A percentile compares a stretch with the other conserved stretches of the same genome.
Conservation (phyloP, 1,139 yeast genomes). For the Candida tetrigidarum region DNA sequence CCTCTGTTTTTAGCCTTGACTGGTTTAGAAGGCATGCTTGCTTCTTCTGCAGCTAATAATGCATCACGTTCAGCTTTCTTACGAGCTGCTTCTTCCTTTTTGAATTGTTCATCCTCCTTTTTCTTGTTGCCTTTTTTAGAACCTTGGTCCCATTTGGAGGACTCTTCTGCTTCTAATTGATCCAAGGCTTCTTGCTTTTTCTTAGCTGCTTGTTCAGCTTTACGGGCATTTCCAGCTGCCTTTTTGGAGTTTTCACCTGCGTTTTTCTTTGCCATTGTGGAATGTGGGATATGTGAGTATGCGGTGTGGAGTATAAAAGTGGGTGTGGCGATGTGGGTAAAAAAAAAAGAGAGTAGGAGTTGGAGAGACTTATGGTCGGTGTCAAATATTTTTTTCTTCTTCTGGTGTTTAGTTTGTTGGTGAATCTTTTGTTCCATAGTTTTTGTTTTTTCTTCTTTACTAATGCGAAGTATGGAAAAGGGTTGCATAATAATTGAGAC, state of each 20-base stretch:
- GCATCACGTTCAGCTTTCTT: conserved; percentile 69
- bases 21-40: conserved; percentile 62
- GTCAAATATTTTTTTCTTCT: background rate
- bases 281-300: background rate
- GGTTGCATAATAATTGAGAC: conserved; percentile 1
- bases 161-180: conserved; percentile 57
- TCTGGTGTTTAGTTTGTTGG: too few species aligned
- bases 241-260: conserved; percentile 63
- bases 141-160: conserved; percentile 73
- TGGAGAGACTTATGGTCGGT: background rate
- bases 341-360: background rate
- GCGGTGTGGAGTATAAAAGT: background rate
- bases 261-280: conserved; percentile 60
- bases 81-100: conserved; percentile 65
- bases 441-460: background rate
- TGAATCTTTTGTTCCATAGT: too few species aligned
- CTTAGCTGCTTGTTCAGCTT: conserved; percentile 68
- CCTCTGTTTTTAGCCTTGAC: conserved; percentile 62
- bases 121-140: conserved; percentile 72
- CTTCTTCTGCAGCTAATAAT: conserved; percentile 66
- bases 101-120: conserved; percentile 64
- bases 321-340: background rate
- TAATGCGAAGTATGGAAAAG: conserved; percentile 11
- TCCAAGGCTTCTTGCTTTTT: conserved; percentile 59
- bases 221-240: conserved; percentile 72